Conservation (phyloP, 441 rosid species). For the Eruca vesicaria region DNA sequence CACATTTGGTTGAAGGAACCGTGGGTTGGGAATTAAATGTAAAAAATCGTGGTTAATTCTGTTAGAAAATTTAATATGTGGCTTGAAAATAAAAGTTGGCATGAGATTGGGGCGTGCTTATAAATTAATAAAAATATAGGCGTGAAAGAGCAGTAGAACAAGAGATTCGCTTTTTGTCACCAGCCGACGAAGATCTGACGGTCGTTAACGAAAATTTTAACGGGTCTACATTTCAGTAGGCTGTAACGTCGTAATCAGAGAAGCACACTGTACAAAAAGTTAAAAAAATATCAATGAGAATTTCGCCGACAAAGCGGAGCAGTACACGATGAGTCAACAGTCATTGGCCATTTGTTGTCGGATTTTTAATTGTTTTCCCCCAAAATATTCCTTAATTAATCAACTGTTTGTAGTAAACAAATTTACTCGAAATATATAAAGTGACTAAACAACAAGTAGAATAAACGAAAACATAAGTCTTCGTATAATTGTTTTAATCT, state of each 20-base stretch:
- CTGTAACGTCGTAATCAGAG: conserved; percentile 22
- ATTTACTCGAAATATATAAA: not conserved
- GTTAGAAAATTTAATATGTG: not conserved
- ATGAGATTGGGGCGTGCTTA: not conserved
- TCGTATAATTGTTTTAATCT: not conserved
- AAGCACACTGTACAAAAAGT: not conserved
- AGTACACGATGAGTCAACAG: conserved; percentile 33
- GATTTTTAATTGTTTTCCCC: not conserved
- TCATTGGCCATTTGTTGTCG: conserved; percentile 31
- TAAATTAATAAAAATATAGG: not conserved
- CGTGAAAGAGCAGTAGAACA: not conserved
- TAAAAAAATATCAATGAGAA: not conserved
- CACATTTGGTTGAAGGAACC: not conserved
- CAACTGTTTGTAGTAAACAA: not conserved
- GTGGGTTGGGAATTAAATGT: conserved; percentile 1
- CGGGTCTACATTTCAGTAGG: conserved; percentile 17
- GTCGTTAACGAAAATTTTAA: conserved; percentile 16
- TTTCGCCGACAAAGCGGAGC: conserved; percentile 17
- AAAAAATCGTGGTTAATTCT: conserved; percentile 2
- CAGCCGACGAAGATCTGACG: conserved; percentile 27
- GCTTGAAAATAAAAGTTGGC: not conserved
- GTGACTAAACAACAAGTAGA: not conserved
- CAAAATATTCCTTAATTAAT: not conserved
- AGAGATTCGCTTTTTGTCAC: not conserved
- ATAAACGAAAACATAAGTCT: not conserved